Base-by-base conservation (phyloP, 257 asterid species). In the Solanum boliviense region DNA sequence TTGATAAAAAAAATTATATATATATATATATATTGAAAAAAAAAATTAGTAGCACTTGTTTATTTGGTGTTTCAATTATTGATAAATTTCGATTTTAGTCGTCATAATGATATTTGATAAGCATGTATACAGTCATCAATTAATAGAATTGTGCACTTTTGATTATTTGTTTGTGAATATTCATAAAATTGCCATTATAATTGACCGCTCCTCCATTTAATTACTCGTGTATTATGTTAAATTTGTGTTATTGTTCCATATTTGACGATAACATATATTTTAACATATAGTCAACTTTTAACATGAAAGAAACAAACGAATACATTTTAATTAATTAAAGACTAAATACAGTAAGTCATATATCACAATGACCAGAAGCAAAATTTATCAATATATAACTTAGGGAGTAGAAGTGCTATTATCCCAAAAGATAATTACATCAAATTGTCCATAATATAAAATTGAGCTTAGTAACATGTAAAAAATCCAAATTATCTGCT, bases 261-360 rank as follows among this genome's bases (percentile, higher is more conserved):
- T 34, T 34, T 20, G 29, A 73, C 4, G 18, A 5, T 34, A 20
- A 2, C 21, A 48, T 52, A 18, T 52, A 0, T 52, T 52, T 52
- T 16, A 16, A 16, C 62, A 52, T 0, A 52, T 16, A 16, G n/a
- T 52, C n/a, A 52, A 52, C 62, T 73, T 73, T 73, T 6, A 35
- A 34, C 48, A 35, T 73, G 18, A 35, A 20, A 5, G 27, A 7
- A 73, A 0, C 82, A 35, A 20, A 9, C 18, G 0, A 4, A 35
- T 39, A 73, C 48, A 35, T 21, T 73, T 20, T 21, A 35, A 35
- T 35, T 20, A 20, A 73, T 73, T 32, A 0, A 34, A 73, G 1
- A 9, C 1, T 0, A 34, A 73, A 18, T 34, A 73, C 0, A 6
- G 0, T 0, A 0, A 73, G 8, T 9, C 27, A 73, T 35, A 74